These are phyloP conservation scores for Syncephalastrum sp. DNA, from an alignment of 371 early-diverging fungal species.

Conservation along the genomic window DNA sequence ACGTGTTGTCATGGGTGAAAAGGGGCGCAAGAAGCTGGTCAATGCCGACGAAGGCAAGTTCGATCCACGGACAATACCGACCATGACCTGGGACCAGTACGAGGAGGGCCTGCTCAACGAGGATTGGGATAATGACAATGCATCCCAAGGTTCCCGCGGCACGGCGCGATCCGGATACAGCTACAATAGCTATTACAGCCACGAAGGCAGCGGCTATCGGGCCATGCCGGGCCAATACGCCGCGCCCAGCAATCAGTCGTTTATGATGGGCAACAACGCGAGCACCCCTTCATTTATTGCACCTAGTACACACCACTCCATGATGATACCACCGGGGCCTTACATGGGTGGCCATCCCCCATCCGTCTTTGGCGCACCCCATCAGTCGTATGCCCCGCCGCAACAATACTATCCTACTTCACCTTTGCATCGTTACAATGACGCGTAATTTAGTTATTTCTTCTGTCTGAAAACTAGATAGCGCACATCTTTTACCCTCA, in stretches of 20 bases:
- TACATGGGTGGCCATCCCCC: constrained; percentile 1
- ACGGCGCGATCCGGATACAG: constrained; percentile 32
- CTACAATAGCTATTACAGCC: constrained; percentile 37
- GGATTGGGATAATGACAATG: constrained; percentile 17
- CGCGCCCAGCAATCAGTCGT: constrained; percentile 13
- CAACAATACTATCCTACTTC: constrained; percentile 16
- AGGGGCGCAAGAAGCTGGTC: constrained; percentile 44
- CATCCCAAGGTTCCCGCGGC: constrained; percentile 23
- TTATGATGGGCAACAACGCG: constrained; percentile 4
- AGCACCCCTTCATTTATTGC: constrained; percentile 4
- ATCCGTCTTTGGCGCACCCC: constrained; percentile 2
- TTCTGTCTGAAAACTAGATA: neutral
- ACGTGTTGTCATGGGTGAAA: constrained; percentile 72
- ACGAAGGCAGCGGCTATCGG: constrained; percentile 19
- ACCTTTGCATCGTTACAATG: constrained; percentile 11
- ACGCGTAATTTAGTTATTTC: too few relatives aligned
- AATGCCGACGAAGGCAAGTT: constrained; percentile 63
- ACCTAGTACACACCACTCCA: constrained; percentile 8
- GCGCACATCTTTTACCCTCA: neutral
- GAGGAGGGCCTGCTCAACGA: constrained; percentile 57
- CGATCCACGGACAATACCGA: constrained; percentile 63
- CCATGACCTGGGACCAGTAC: constrained; percentile 90
- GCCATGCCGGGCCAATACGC: constrained; percentile 15
- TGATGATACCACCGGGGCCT: constrained; percentile 1
- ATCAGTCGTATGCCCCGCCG: constrained; percentile 8